These are phyloP conservation scores for Gonium pectorale DNA, from an alignment of 139 green algal species.

Conservation along the genomic window DNA sequence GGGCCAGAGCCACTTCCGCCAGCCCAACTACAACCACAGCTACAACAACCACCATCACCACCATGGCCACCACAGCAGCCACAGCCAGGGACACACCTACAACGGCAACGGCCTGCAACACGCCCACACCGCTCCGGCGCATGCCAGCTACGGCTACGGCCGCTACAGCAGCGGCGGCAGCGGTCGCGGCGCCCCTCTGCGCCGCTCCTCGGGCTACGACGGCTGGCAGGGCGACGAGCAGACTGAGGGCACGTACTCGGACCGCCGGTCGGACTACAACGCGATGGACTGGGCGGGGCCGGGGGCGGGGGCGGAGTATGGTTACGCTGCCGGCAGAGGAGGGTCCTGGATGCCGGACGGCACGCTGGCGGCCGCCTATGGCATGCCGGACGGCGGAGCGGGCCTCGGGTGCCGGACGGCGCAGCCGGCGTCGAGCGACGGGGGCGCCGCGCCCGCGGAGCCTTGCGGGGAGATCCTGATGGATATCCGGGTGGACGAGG, in stretches of 20 bases:
- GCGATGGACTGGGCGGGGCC: too few relatives aligned
- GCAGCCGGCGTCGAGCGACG: neutral
- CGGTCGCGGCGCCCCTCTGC: neutral
- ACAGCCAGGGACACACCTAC: too few relatives aligned
- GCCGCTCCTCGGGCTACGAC: slow-evolving; percentile 24
- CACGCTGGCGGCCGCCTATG: too few relatives aligned
- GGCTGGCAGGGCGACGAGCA: neutral
- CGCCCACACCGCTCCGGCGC: neutral
- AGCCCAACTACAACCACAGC: neutral
- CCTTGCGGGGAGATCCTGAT: slow-evolving; percentile 20
- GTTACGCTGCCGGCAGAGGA: too few relatives aligned
- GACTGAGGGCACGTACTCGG: neutral
- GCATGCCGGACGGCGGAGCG: too few relatives aligned
- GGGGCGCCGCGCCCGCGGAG: neutral
- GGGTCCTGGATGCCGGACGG: too few relatives aligned
- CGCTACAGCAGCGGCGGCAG: neutral
- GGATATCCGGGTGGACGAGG: slow-evolving; percentile 31
- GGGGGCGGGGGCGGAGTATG: too few relatives aligned
- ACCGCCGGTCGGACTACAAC: neutral
- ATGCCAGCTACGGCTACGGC: neutral
- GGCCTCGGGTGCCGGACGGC: too few relatives aligned
- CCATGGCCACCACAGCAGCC: slow-evolving; percentile 19
- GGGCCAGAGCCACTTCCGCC: neutral
- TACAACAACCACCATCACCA: neutral
- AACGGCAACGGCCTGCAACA: neutral